A percentile compares a stretch with the other conserved stretches of the same genome.
Conservation (phyloP, 805 yeast genomes). For the Hemisphaericaspora nanyangensis region DNA sequence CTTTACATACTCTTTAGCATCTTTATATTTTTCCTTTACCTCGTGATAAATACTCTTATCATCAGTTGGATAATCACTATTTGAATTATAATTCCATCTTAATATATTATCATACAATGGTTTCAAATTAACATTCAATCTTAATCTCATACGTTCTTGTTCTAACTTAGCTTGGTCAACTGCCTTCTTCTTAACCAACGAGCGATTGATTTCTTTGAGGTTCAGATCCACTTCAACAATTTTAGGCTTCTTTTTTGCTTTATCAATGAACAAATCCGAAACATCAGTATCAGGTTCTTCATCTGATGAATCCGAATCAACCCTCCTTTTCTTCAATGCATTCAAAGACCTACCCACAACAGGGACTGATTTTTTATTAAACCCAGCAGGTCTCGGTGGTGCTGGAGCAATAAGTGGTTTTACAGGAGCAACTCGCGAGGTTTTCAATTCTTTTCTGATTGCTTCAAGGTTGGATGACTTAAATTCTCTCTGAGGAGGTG, state of each 20-base stretch:
- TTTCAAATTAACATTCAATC: slow-evolving; percentile 73
- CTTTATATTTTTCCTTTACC: slow-evolving; percentile 53
- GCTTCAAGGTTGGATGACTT: slow-evolving; percentile 31
- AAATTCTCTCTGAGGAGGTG: slow-evolving; percentile 27
- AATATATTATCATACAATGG: slow-evolving; percentile 70
- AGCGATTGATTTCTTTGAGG: slow-evolving; percentile 9
- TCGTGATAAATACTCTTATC: slow-evolving; percentile 36
- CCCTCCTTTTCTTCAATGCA: slow-evolving; percentile 25
- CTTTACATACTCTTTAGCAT: slow-evolving; percentile 62
- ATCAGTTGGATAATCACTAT: slow-evolving; percentile 57
- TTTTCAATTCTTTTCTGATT: slow-evolving; percentile 28
- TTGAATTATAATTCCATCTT: slow-evolving; percentile 68
- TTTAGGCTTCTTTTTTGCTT: slow-evolving; percentile 29
- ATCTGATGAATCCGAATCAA: slow-evolving; percentile 32
- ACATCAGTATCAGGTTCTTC: slow-evolving; percentile 31
- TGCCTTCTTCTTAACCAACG: slow-evolving; percentile 19
- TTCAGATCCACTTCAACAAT: slow-evolving; percentile 41
- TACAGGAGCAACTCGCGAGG: slow-evolving; percentile 9
- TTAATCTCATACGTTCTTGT: slow-evolving; percentile 71
- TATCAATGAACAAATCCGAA: slow-evolving; percentile 39
- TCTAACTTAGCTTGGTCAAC: slow-evolving; percentile 44
- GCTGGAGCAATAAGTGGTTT: slow-evolving; percentile 32
- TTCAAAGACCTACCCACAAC: slow-evolving; percentile 37
- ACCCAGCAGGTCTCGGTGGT: slow-evolving; percentile 52
- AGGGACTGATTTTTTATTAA: slow-evolving; percentile 28